A percentile compares a stretch with the other conserved stretches of the same genome.
Conservation (phyloP, 2,329 filamentous ascomycete species). For the Phialemonium atrogriseum region DNA sequence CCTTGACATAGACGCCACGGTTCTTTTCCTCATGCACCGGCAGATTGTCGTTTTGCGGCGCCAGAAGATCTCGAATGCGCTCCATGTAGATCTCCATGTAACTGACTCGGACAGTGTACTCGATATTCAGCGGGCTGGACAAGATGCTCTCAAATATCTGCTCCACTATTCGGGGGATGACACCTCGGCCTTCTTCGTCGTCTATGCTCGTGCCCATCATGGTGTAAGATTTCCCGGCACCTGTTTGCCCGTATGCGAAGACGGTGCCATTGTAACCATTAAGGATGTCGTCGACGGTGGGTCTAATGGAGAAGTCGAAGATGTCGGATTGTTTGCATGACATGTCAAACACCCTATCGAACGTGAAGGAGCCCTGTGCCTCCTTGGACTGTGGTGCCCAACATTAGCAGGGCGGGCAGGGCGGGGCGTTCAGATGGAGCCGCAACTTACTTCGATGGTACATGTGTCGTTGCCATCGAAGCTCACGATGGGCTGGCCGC, state of each 20-base stretch:
- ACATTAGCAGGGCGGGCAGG: constrained; percentile 16
- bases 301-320: constrained; percentile 94
- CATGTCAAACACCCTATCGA: constrained; percentile 97
- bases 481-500: constrained; percentile 82
- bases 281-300: constrained; percentile 94
- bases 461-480: constrained; percentile 90
- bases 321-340: constrained; percentile 82
- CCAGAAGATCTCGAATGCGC: constrained; percentile 85
- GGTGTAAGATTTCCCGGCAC: constrained; percentile 96
- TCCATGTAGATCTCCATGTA: constrained; percentile 99
- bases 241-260: constrained; percentile 97
- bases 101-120: constrained; percentile 96
- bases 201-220: constrained; percentile 98
- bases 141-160: constrained; percentile 96
- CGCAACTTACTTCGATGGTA: constrained; percentile 62
- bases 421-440: neutral
- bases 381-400: constrained; percentile 61
- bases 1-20: constrained; percentile 93
- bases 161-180: constrained; percentile 93
- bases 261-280: constrained; percentile 99
- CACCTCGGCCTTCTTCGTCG: constrained; percentile 78
- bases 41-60: constrained; percentile 90
- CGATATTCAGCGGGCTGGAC: constrained; percentile 83
- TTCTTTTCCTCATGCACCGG: constrained; percentile 98
- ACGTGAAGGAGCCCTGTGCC: constrained; percentile 80